Conservation (phyloP, 441 rosid species). For the Omphalea diandra region DNA sequence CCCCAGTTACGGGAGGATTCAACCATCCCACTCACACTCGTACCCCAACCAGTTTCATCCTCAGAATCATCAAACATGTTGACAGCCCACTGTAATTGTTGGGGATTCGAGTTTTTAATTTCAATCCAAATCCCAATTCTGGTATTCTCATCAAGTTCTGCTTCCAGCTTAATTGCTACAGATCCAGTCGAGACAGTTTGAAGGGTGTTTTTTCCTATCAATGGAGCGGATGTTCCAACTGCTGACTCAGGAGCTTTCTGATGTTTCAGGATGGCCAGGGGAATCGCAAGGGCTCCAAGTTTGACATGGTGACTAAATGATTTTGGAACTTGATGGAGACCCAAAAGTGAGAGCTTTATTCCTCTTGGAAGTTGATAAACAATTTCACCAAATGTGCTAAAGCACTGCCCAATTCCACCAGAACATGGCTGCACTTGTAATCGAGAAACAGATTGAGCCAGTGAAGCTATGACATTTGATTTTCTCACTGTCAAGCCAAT, state of each 20-base stretch:
- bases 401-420: constrained; percentile 34
- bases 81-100: constrained; percentile 52
- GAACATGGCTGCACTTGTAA: constrained; percentile 29
- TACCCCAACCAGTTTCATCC: constrained; percentile 75
- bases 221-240: constrained; percentile 30
- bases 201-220: constrained; percentile 23
- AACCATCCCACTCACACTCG: constrained; percentile 51
- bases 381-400: constrained; percentile 71
- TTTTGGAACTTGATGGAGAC: constrained; percentile 49
- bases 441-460: constrained; percentile 62
- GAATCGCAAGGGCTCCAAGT: constrained; percentile 52
- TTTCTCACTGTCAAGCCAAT: constrained; percentile 61
- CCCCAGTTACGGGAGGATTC: constrained; percentile 42
- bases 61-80: constrained; percentile 55
- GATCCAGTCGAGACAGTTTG: constrained; percentile 33
- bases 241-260: constrained; percentile 21
- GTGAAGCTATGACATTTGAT: constrained; percentile 53
- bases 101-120: constrained; percentile 45
- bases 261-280: constrained; percentile 44
- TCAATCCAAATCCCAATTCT: constrained; percentile 78
- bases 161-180: constrained; percentile 64
- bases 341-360: constrained; percentile 55
- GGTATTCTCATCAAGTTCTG: constrained; percentile 53
- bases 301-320: constrained; percentile 25
- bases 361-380: constrained; percentile 54